Evolutionary conservation across 441 rosid genomes (phyloP).

Genomic region (Raphanus hybrid): DNA sequence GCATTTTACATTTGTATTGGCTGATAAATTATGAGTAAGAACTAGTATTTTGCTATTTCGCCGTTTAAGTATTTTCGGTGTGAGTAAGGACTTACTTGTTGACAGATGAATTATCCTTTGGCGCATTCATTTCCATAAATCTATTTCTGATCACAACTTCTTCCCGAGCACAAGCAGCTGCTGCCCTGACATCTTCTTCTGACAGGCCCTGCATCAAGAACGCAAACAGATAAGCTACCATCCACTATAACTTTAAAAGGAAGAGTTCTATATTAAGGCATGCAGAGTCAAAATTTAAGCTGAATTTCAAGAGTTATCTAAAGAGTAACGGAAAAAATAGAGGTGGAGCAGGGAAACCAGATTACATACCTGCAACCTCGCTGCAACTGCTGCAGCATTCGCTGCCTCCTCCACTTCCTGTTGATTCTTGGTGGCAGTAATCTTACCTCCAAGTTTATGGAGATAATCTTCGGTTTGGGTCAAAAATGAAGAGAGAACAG

Average conservation of each 20-base stretch:
- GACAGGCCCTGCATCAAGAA: slow-evolving; percentile 81
- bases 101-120: slow-evolving; percentile 89
- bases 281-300: slow-evolving; percentile 10
- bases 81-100: slow-evolving; percentile 73
- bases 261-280: slow-evolving; percentile 5
- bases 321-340: background rate
- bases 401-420: slow-evolving; percentile 99
- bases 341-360: slow-evolving; percentile 15
- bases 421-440: slow-evolving; percentile 93
- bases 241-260: slow-evolving; percentile 5
- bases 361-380: slow-evolving; percentile 78
- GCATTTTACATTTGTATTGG: slow-evolving; percentile 21
- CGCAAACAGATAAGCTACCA: slow-evolving; percentile 41
- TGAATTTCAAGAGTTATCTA: slow-evolving; percentile 25
- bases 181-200: slow-evolving; percentile 96
- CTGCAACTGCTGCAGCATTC: slow-evolving; percentile 93
- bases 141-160: slow-evolving; percentile 97
- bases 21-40: slow-evolving; percentile 4
- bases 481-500: slow-evolving; percentile 96
- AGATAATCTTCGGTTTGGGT: slow-evolving; percentile 99
- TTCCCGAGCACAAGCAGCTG: slow-evolving; percentile 97
- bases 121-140: slow-evolving; percentile 99
- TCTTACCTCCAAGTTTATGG: slow-evolving; percentile 90
- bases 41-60: slow-evolving; percentile 10
- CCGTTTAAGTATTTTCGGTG: slow-evolving; percentile 2